Base-by-base conservation (phyloP, 192 early-diverging fungal species). In the Podila epigama region DNA sequence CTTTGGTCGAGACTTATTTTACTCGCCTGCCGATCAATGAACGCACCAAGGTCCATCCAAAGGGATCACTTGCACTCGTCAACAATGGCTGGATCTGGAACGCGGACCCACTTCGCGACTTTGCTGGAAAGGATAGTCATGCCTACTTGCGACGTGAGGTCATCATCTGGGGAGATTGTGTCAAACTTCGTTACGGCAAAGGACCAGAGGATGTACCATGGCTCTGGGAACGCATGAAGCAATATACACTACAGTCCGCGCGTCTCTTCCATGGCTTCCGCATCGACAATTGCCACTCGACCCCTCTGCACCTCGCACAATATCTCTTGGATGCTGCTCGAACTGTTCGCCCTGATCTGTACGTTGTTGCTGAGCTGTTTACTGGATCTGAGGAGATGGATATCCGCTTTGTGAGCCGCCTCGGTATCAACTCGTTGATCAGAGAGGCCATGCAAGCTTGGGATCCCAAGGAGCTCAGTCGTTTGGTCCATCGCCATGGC, bases 211-310 rank as follows among this genome's bases (percentile, higher is more conserved):
- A 96, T 63, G 95, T 90, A 29, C 96, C 97, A 33, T 99, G 95
- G 94, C 83, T 99, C 51, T 99, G 98, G 98, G 82, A 91, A 28
- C 96, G 98, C 63, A 94, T 95, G 91, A 88, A 81, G 18, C 80
- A 84, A 51, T 99, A 99, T 75, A 98, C 98, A 0, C 71, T 90
- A 44, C 90, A 87, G 40, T 93, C 97, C 85, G 97, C 98, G 1
- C 78, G 84, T 1, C 80, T 92, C 3, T 99, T 99, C 84, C 89
- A 98, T 51, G 98, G 97, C 10, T 93, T 99, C 81, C 91, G 98
- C 31, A 98, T 99, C 57, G 98, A 99, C 83, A 99, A 99, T 75
- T 99, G 98, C 71, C 98, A 99, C 70, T 97, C 95, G 25, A 99
- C 98, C 2, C 98, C 98, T 1, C 87, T 98, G 22, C 93, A 97